Evolutionary conservation across 805 yeast genomes (phyloP).

Genomic region (Myxozyma monticola): DNA sequence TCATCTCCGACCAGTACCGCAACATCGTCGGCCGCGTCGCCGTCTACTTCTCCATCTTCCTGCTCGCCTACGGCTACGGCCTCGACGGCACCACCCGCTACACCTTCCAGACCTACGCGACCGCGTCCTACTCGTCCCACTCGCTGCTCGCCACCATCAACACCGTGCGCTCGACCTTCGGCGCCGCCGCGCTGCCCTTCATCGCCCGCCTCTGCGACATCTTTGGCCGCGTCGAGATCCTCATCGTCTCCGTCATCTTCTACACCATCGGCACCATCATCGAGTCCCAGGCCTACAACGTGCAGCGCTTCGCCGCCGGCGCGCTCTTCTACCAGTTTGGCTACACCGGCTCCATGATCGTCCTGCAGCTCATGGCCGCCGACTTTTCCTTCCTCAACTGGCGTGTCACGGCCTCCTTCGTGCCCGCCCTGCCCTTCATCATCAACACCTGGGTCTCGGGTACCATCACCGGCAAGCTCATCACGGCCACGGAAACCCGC

Average conservation of each 20-base stretch:
- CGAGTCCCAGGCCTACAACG: slow-evolving; percentile 59
- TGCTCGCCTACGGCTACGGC: slow-evolving; percentile 60
- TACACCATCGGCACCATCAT: slow-evolving; percentile 65
- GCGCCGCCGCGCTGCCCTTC: slow-evolving; percentile 65
- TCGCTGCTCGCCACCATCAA: slow-evolving; percentile 60
- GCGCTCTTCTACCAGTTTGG: slow-evolving; percentile 58
- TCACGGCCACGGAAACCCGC: slow-evolving; percentile 29
- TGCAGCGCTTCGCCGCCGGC: slow-evolving; percentile 64
- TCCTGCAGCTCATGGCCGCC: slow-evolving; percentile 58
- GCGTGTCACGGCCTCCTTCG: slow-evolving; percentile 64
- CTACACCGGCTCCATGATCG: slow-evolving; percentile 61
- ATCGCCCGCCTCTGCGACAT: slow-evolving; percentile 64
- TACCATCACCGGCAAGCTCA: slow-evolving; percentile 43
- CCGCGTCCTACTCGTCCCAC: slow-evolving; percentile 54
- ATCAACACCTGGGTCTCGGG: slow-evolving; percentile 80
- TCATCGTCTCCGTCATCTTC: slow-evolving; percentile 52
- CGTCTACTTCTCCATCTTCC: slow-evolving; percentile 52
- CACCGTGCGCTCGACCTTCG: slow-evolving; percentile 59
- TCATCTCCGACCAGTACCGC: slow-evolving; percentile 52
- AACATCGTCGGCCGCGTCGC: slow-evolving; percentile 41
- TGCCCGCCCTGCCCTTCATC: slow-evolving; percentile 70
- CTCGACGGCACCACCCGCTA: slow-evolving; percentile 59
- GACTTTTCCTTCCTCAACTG: slow-evolving; percentile 70
- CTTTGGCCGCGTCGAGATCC: slow-evolving; percentile 62
- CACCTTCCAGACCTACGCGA: slow-evolving; percentile 57